Evolutionary conservation across 2,329 filamentous ascomycete genomes (phyloP).

Genomic region (Cordyceps cicadae): DNA sequence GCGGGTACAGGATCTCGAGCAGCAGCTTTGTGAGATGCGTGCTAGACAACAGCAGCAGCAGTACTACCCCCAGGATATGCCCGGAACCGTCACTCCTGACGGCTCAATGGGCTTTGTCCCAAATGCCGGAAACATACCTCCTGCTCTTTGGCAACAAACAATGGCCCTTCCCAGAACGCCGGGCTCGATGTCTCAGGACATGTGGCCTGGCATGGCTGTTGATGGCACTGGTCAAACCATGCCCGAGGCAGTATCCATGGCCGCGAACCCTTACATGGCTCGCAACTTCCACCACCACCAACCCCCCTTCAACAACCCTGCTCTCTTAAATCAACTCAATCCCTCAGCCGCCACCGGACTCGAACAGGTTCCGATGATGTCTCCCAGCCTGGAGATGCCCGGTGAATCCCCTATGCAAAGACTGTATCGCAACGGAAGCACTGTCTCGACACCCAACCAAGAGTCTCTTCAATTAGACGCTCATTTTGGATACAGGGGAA

Average conservation of each 20-base stretch:
- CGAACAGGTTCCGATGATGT: constrained; percentile 7
- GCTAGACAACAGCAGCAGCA: constrained; percentile 11
- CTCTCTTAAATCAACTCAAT: constrained; percentile 2
- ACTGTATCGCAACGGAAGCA: constrained; percentile 6
- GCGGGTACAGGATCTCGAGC: constrained; percentile 12
- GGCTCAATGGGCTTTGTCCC: constrained; percentile 7
- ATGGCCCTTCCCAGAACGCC: constrained; percentile 3
- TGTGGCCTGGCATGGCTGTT: constrained; percentile 9
- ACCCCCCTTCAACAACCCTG: constrained; percentile 3
- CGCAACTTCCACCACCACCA: constrained; percentile 6
- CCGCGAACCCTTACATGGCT: constrained; percentile 2
- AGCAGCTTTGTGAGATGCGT: constrained; percentile 13
- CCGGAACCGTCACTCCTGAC: constrained; percentile 1
- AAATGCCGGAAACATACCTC: constrained; percentile 3
- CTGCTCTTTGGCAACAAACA: constrained; percentile 7
- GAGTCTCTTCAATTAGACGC: constrained; percentile 7
- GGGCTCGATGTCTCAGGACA: constrained; percentile 7
- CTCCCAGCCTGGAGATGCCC: constrained; percentile 2
- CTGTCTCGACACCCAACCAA: constrained; percentile 7
- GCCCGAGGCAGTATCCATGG: not conserved
- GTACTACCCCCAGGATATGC: constrained; percentile 4
- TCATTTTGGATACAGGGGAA: constrained; percentile 8
- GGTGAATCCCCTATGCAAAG: constrained; percentile 3
- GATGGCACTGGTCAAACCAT: not conserved
- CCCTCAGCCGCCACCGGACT: not conserved